Conservation (phyloP, 2,329 filamentous ascomycete genomes). For the Trichoderma pleuroti region DNA sequence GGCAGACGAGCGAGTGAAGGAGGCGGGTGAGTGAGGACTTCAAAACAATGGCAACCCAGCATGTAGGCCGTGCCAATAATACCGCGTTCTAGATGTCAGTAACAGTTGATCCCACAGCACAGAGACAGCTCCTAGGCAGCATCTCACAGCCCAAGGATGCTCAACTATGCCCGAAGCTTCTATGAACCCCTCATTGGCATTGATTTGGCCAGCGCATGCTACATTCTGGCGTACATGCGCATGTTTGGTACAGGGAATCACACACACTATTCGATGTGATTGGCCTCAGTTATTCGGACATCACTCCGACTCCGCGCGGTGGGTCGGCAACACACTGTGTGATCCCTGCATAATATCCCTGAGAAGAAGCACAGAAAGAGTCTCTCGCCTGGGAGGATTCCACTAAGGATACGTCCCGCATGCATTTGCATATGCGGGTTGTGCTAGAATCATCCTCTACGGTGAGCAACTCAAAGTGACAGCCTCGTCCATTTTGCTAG, state of each 20-base stretch:
- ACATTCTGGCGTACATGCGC: background rate
- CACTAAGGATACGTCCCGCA: background rate
- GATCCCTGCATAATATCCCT: no score
- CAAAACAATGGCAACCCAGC: no score
- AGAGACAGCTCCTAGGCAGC: background rate
- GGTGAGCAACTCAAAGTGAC: background rate
- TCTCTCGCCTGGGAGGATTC: background rate
- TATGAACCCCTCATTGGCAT: background rate
- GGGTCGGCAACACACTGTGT: background rate
- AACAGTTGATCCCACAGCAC: background rate
- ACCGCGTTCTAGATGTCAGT: background rate
- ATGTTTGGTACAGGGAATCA: background rate
- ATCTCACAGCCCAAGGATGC: background rate
- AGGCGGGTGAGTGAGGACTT: background rate
- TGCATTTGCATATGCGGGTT: background rate
- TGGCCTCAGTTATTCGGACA: background rate
- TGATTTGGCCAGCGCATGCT: background rate
- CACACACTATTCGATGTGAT: background rate
- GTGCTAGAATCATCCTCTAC: background rate
- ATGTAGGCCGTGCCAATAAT: background rate
- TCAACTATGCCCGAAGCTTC: background rate
- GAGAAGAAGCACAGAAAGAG: background rate
- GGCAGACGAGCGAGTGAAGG: background rate
- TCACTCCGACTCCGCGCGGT: background rate
- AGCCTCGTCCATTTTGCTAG: background rate